Evolutionary conservation across 164 flowering plant species (phyloP), one percentile per base, ranked within the genome.

Genomic region (grape (Vitis vinifera)): DNA sequence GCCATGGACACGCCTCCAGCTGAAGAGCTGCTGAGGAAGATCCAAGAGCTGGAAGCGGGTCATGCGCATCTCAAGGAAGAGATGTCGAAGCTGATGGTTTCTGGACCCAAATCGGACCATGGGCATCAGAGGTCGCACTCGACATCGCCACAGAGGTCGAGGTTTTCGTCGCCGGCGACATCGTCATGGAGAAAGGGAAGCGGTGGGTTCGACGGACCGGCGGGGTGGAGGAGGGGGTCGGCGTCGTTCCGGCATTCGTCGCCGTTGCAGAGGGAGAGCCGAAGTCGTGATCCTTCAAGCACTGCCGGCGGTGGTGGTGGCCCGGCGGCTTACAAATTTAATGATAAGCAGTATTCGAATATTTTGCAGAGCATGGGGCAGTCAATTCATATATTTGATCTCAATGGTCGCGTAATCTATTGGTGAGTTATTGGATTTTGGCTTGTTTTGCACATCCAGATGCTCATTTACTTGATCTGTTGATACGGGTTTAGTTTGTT

Each of bases 331-430:
- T 76, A 79, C 37, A 82, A 82, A 62, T 85, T 92, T 57, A 86
- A 85, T 9, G 86, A 89, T 63, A 86, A 60, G 69, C 92, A 91
- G 84, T 94, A 82, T 71, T 77, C 86, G 82, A 91, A 87, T 71
- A 90, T 94, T 49, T 84, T 94, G 91, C 97, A 94, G 83, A 90
- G 91, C 1, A 81, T 92, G 88, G 99, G 97, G 10, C 98, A 93
- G 62, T 76, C 98, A 5, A 89, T 96, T 68, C 95, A 96, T 82
- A 88, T 92, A 55, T 75, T 89, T 71, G 97, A 96, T 77, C 82
- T 83, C 17, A 69, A 69, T 10, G 78, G 79, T 55, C 83, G 79
- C 44, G 76, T 96, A 19, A 80, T 89, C 72, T 96, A 87, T 78
- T 93, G 99, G 99, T 93, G 68, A 83, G 87, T 72, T 23, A 0